Base-by-base conservation (phyloP, 2,329 filamentous ascomycete genomes). In the Corynespora cassiicola region DNA sequence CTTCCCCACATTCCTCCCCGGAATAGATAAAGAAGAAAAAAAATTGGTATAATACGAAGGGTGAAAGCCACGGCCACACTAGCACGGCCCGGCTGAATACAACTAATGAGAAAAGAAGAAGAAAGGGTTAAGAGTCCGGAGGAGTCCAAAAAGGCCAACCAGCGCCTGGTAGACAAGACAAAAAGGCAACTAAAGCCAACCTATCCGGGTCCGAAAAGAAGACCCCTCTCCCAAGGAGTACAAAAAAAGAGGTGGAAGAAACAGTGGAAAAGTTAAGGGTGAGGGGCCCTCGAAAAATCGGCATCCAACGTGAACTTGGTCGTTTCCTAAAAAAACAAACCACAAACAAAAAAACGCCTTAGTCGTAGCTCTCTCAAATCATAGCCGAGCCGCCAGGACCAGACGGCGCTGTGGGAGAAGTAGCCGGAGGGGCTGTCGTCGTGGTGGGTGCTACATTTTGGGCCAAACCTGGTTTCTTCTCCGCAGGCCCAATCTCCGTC, bases 381-480 rank as follows among this genome's bases (percentile, higher is more conserved):
- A 55, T 55, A 12, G 40, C 26, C 12, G 48, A 39, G 26, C 52
- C 52, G 15, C 49, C 49, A 25, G 52, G 49, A 19, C 43, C 52
- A 11, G 49, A 31, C 6, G 50, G 43, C 12, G 39, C 31, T 6
- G 21, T 34, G 2, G 44, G 12, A 12, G 47, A 17, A 14, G 35
- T 23, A n/a, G 35, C 31, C 14, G 37, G 20, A 18, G 46, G 31
- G 9, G 38, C 31, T n/a, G 40, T 15, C 22, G 19, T 31, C 7
- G 35, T 8, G 21, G 38, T 19, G 8, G 27, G 22, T 11, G 31
- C 27, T n/a, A 32, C 25, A 2, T 20, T 39, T 34, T 17, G 26
- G 19, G n/a, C 5, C 4, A 22, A 28, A 40, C 14, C 26, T 6
- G 29, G 17, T 26, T 37, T 38, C 22, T 33, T 34, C 14, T 24